These are phyloP conservation scores for Fraxinus excelsior DNA, from an alignment of 257 asterid genomes.

Conservation along the genomic window DNA sequence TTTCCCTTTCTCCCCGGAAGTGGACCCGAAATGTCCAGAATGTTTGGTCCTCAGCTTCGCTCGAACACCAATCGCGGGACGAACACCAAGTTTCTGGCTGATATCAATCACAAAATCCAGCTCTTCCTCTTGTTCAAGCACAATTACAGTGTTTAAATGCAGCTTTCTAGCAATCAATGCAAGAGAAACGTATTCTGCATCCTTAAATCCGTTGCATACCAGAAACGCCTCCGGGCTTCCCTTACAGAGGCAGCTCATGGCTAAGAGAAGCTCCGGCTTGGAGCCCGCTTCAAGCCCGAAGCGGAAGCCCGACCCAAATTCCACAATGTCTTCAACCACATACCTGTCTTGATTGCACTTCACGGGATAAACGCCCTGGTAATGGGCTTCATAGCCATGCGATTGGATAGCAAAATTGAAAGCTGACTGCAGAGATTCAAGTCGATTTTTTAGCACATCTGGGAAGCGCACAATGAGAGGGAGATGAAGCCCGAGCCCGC, in stretches of 20 bases:
- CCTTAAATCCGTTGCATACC: conserved; percentile 66
- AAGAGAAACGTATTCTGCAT: conserved; percentile 52
- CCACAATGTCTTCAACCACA: conserved; percentile 61
- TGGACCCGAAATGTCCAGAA: conserved; percentile 63
- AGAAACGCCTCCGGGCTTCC: conserved; percentile 56
- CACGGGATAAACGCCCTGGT: conserved; percentile 66
- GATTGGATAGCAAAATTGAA: conserved; percentile 44
- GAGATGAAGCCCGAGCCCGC: conserved; percentile 55
- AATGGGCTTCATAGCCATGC: conserved; percentile 48
- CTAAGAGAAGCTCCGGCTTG: conserved; percentile 61
- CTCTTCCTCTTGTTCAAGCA: conserved; percentile 64
- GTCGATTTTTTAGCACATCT: conserved; percentile 54
- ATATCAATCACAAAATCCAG: conserved; percentile 55
- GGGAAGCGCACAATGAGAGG: conserved; percentile 60
- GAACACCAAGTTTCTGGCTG: conserved; percentile 41
- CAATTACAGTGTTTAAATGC: conserved; percentile 50
- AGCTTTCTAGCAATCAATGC: conserved; percentile 58
- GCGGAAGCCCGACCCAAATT: conserved; percentile 48
- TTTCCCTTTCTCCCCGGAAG: conserved; percentile 64
- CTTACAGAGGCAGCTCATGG: conserved; percentile 60
- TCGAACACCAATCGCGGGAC: conserved; percentile 57
- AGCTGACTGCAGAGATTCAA: conserved; percentile 49
- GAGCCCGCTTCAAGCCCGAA: conserved; percentile 67
- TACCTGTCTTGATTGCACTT: conserved; percentile 63
- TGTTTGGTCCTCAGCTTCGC: conserved; percentile 67